Conservation (phyloP, 805 yeast species). For the Lipomyces anomalus region DNA sequence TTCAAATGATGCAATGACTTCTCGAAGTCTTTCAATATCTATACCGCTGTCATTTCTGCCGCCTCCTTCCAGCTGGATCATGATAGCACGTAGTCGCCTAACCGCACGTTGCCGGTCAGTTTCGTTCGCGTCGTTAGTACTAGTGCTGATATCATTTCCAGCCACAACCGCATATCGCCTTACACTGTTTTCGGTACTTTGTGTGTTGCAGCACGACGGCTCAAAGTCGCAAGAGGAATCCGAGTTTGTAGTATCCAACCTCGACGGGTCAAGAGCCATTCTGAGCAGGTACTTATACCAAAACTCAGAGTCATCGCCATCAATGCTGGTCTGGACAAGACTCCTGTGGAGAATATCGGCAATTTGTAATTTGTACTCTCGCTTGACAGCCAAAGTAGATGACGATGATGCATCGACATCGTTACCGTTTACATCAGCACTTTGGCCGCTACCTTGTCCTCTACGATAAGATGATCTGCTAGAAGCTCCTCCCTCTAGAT, state of each 20-base stretch:
- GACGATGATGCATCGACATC: not conserved
- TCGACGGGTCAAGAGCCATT: too few relatives aligned
- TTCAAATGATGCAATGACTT: too few relatives aligned
- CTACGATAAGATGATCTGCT: not conserved
- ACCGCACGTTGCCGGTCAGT: slow-evolving; percentile 12
- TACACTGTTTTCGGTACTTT: too few relatives aligned
- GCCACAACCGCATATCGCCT: too few relatives aligned
- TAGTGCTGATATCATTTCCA: too few relatives aligned
- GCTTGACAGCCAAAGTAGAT: too few relatives aligned
- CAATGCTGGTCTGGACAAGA: slow-evolving; percentile 18
- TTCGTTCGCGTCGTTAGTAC: slow-evolving; percentile 11
- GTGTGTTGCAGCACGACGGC: too few relatives aligned
- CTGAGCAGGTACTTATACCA: slow-evolving; percentile 13
- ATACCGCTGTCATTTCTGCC: not conserved
- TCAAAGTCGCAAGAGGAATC: too few relatives aligned
- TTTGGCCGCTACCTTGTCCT: too few relatives aligned
- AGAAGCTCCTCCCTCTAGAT: not conserved
- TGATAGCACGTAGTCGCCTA: slow-evolving; percentile 10
- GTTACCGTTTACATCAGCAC: not conserved
- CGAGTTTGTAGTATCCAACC: too few relatives aligned
- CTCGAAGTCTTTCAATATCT: not conserved
- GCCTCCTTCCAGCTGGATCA: slow-evolving; percentile 12
- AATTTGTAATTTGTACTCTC: not conserved
- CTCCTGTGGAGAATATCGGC: slow-evolving; percentile 4
- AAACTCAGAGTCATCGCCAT: slow-evolving; percentile 20